phyloP scores from a whole-genome alignment of 495 filamentous ascomycete genomes.

The Annulohypoxylon stygium region DNA sequence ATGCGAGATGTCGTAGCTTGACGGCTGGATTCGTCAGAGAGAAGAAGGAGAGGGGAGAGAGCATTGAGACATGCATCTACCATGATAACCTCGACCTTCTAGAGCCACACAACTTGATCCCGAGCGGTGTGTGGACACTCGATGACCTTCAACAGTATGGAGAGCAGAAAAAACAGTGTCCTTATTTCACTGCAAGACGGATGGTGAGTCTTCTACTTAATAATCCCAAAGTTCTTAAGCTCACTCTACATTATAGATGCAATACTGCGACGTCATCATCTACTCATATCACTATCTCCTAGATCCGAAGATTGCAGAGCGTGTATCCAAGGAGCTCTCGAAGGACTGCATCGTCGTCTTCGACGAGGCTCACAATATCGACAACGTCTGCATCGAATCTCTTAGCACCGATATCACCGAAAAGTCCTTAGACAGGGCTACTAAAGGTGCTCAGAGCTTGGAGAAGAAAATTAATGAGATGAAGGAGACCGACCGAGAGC shows the following conservation, averaged over 20 bases:
- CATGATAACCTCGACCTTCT: conserved; percentile 97
- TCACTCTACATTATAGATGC: conserved; percentile 73
- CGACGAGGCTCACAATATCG: conserved; percentile 99
- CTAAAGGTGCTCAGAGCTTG: conserved; percentile 87
- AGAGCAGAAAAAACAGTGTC: conserved; percentile 95
- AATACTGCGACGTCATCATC: conserved; percentile 98
- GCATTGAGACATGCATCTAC: conserved; percentile 93
- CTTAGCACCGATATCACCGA: conserved; percentile 96
- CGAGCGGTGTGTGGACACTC: conserved; percentile 95
- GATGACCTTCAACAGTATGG: conserved; percentile 89
- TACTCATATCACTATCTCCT: conserved; percentile 99
- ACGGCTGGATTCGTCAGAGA: conserved; percentile 98
- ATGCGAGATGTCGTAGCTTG: conserved; percentile 93
- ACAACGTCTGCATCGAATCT: conserved; percentile 99
- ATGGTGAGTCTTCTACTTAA: conserved; percentile 73
- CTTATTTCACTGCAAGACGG: conserved; percentile 93
- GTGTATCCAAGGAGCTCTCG: conserved; percentile 94
- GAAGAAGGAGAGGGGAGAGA: conserved; percentile 93
- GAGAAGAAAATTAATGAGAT: conserved; percentile 92
- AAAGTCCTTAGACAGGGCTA: conserved; percentile 89
- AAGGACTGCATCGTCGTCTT: conserved; percentile 99
- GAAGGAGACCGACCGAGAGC: conserved; percentile 90
- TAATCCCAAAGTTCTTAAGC: not conserved
- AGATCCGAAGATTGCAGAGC: conserved; percentile 97
- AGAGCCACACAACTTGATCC: conserved; percentile 93